Percentiles rank a stretch among this genome's conserved stretches.
Conservation (phyloP, 106 monocot genomes). For the Hemerocallis citrina region DNA sequence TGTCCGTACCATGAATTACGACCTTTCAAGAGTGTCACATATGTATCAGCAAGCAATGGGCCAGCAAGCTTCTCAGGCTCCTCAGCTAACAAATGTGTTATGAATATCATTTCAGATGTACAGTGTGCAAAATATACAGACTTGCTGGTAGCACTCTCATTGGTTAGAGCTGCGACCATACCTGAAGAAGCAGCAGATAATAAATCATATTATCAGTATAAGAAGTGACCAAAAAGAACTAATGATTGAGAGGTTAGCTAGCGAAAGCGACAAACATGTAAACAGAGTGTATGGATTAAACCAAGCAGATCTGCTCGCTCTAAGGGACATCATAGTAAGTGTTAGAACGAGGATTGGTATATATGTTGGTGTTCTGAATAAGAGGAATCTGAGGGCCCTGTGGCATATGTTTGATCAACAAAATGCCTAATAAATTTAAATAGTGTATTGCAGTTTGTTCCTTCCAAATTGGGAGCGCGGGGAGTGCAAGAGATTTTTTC, state of each 20-base stretch:
- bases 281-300: too few species aligned
- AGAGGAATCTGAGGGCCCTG: too few species aligned
- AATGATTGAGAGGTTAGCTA: background rate
- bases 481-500: too few species aligned
- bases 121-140: constrained; percentile 94
- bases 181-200: constrained; percentile 30
- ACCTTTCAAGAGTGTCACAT: constrained; percentile 88
- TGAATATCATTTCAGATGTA: constrained; percentile 98
- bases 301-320: too few species aligned
- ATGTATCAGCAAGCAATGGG: constrained; percentile 90
- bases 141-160: constrained; percentile 98
- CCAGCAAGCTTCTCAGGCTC: constrained; percentile 95
- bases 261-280: too few species aligned
- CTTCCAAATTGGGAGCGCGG: too few species aligned
- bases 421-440: too few species aligned
- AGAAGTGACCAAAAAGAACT: background rate
- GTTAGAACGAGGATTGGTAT: too few species aligned
- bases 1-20: constrained; percentile 99
- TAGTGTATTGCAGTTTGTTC: too few species aligned
- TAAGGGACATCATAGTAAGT: too few species aligned
- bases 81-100: constrained; percentile 86
- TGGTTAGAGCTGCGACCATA: constrained; percentile 91
- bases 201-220: background rate
- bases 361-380: too few species aligned
- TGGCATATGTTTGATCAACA: too few species aligned